Evolutionary conservation across 441 rosid genomes (phyloP).

Genomic region (Euphorbia celastroides): DNA sequence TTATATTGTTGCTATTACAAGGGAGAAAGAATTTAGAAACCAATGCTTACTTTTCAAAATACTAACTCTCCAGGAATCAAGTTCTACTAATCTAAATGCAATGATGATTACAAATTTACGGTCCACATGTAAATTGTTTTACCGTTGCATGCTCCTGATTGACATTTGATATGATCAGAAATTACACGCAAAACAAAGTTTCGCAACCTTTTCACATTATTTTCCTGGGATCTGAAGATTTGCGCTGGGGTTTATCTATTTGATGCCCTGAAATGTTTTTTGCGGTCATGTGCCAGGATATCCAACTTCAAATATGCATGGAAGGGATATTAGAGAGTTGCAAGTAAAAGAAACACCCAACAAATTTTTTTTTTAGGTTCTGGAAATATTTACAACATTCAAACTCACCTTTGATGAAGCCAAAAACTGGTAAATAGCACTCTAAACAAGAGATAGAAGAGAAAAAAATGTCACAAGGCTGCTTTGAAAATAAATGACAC

Average conservation of each 20-base stretch:
- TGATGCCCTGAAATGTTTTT: conserved; percentile 68
- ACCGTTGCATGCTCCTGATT: background rate
- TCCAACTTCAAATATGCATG: conserved; percentile 53
- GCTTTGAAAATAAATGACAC: conserved; percentile 12
- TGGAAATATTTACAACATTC: conserved; percentile 5
- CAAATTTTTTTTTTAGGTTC: background rate
- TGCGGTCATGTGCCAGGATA: conserved; percentile 53
- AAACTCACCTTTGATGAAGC: conserved; percentile 77
- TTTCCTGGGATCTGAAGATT: conserved; percentile 27
- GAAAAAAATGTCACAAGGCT: conserved; percentile 18
- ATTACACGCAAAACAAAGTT: background rate
- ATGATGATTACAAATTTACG: conserved; percentile 1
- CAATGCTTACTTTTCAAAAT: background rate
- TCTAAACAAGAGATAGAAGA: conserved; percentile 43
- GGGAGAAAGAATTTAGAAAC: background rate
- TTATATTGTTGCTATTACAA: background rate
- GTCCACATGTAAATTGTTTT: no score
- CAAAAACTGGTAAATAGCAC: conserved; percentile 78
- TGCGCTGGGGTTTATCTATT: conserved; percentile 25
- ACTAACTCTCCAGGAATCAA: background rate
- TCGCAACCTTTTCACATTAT: conserved; percentile 33
- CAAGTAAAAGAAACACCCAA: conserved; percentile 1
- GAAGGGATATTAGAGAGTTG: background rate
- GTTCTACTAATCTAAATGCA: background rate
- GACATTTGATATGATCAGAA: background rate